Evolutionary conservation across 108 stramenopile species (phyloP), one percentile per base, ranked within the genome.

Genomic region (Nitzschia inconspicua): DNA sequence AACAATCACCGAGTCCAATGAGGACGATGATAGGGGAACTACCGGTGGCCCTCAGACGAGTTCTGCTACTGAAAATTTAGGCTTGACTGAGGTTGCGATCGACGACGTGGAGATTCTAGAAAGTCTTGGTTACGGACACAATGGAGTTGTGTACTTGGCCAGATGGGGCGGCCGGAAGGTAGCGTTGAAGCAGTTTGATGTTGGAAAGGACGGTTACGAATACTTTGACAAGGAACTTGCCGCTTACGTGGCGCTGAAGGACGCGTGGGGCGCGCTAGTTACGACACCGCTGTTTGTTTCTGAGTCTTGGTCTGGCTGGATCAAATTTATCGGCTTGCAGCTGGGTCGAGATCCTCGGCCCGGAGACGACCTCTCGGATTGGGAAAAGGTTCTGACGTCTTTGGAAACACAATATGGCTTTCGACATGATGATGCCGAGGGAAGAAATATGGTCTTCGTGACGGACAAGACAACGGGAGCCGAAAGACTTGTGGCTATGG

Each of bases 301-400:
- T 9, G 50, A 51, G 28, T 51, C 50, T 7, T 29, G 23, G 26
- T 51, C 50, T 27, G 50, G 50, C 8, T 25, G 50, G 50, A 29
- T 51, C 26, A 46, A n/a, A 18, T 46, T 46, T 46, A 46, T 46
- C 18, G 44, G 44, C 44, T 46, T 46, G 18, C 44, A 46, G 44
- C 16, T 46, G 44, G 44, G 44, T 16, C 10, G 44, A 18, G 44
- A 46, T 46, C 44, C 44, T 7, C n/a, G n/a, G 10, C 44, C 44
- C 7, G 44, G 44, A 16, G 44, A 46, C 18, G 44, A 46, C 16
- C 10, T 16, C 18, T 46, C 44, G 16, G n/a, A 6, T 46, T 46
- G 44, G 44, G 18, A 18, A 7, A 46, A 18, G 6, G 44, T 46
- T 18, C 18, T 46, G 44, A 16, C 44, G 7, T 16, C 44, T 46